phyloP scores from a whole-genome alignment of 768 basidiomycete genomes.

The Pluteus cervinus region DNA sequence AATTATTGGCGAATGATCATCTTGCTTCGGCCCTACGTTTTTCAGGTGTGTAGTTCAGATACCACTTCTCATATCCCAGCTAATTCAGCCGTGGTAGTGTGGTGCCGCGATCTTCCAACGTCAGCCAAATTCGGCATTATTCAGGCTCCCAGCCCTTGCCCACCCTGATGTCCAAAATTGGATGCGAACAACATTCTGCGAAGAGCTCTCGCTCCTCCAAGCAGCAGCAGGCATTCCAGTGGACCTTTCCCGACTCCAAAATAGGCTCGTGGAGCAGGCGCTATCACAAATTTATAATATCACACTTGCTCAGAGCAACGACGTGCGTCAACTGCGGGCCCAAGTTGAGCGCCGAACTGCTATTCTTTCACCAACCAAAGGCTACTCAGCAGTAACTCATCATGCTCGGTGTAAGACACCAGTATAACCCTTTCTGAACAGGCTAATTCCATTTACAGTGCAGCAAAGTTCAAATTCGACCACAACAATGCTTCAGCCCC shows the following conservation, averaged over 20 bases:
- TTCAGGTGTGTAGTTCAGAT: slow-evolving; percentile 11
- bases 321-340: too few species aligned
- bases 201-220: slow-evolving; percentile 14
- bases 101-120: slow-evolving; percentile 17
- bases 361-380: too few species aligned
- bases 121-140: slow-evolving; percentile 17
- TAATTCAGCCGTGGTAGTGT: slow-evolving; percentile 10
- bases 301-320: too few species aligned
- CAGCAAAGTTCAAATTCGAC: too few species aligned
- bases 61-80: neutral
- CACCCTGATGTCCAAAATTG: slow-evolving; percentile 19
- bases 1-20: slow-evolving; percentile 22
- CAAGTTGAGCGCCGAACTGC: too few species aligned
- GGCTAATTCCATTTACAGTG: too few species aligned
- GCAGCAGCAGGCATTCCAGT: slow-evolving; percentile 13
- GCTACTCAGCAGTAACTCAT: too few species aligned
- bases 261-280: too few species aligned
- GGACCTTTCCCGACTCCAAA: slow-evolving; percentile 15
- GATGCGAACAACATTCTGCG: slow-evolving; percentile 16
- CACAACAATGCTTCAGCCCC: too few species aligned
- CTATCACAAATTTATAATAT: too few species aligned
- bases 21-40: slow-evolving; percentile 13
- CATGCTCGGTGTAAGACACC: too few species aligned
- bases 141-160: slow-evolving; percentile 19
- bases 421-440: too few species aligned